Percentiles rank a stretch among this genome's conserved stretches.
Conservation (phyloP, 345 rosid species). For the Camelina neglecta region DNA sequence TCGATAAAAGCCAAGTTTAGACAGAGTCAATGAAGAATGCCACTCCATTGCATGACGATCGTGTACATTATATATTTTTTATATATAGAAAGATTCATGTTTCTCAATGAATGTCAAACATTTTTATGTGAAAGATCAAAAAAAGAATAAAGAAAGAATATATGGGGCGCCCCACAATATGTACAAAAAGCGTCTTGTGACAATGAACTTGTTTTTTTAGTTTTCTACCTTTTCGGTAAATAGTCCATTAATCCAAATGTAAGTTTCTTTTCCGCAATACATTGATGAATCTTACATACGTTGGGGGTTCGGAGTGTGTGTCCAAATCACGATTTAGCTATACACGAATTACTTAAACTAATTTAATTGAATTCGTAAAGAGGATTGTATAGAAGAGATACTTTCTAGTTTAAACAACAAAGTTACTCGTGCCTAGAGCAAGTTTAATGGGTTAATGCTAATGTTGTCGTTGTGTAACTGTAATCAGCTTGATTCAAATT, state of each 20-base stretch:
- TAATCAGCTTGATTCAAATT: neutral
- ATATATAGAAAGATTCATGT: neutral
- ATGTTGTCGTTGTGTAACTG: neutral
- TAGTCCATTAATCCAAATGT: neutral
- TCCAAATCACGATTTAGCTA: too few species aligned
- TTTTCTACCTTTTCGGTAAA: neutral
- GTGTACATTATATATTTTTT: neutral
- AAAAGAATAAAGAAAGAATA: constrained; percentile 5
- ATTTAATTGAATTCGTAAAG: too few species aligned
- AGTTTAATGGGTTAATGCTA: neutral
- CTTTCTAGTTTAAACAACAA: neutral
- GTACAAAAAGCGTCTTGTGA: neutral
- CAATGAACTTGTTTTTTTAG: constrained; percentile 15
- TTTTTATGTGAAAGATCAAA: neutral
- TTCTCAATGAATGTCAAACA: neutral
- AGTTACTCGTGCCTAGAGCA: neutral
- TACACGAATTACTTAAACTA: too few species aligned
- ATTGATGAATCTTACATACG: constrained; percentile 2
- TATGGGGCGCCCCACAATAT: constrained; percentile 9
- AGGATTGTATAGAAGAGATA: neutral
- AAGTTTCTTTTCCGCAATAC: neutral
- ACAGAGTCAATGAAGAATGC: constrained; percentile 3
- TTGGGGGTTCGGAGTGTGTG: neutral
- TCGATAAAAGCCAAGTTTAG: constrained; percentile 6
- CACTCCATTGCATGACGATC: constrained; percentile 32